Percentiles rank a stretch among this genome's conserved stretches.
These are phyloP conservation scores for Sporothrix protearum DNA, from an alignment of 2,329 filamentous ascomycete species.

Conservation along the genomic window DNA sequence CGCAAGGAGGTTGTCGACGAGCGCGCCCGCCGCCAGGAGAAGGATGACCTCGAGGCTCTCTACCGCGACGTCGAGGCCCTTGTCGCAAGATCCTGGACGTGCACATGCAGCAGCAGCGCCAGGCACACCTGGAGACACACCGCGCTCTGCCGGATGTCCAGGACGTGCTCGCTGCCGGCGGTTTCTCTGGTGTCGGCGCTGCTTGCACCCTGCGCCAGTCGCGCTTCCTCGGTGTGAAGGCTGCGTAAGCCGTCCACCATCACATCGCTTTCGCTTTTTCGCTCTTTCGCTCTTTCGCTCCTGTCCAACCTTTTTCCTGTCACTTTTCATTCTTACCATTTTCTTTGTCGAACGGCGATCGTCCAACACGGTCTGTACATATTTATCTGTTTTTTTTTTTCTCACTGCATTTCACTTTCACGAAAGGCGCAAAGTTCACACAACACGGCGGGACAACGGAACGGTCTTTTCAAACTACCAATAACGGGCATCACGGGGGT, in stretches of 20 bases:
- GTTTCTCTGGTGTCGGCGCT: not conserved
- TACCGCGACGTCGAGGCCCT: slow-evolving; percentile 50
- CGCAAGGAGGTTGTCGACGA: slow-evolving; percentile 41
- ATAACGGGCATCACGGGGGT: not conserved
- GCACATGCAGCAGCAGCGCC: slow-evolving; percentile 34
- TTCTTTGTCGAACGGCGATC: not conserved
- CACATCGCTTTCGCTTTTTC: not conserved
- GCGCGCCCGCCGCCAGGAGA: slow-evolving; percentile 33
- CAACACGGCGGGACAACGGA: not conserved
- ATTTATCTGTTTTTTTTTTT: not conserved
- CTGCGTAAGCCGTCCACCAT: not conserved
- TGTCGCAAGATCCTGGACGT: slow-evolving; percentile 52
- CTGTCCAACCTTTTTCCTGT: not conserved
- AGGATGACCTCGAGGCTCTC: slow-evolving; percentile 45
- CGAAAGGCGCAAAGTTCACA: slow-evolving; percentile 4
- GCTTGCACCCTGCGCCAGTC: slow-evolving; percentile 14
- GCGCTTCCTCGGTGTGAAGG: slow-evolving; percentile 10
- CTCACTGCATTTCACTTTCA: not conserved
- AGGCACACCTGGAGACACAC: slow-evolving; percentile 21
- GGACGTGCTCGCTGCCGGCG: slow-evolving; percentile 13
- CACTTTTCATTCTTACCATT: not conserved
- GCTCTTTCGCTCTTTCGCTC: not conserved
- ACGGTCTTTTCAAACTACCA: not conserved
- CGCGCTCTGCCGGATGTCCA: not conserved
- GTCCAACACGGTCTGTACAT: not conserved